Conservation (phyloP, 768 basidiomycete genomes). For the Psilocybe sp. region DNA sequence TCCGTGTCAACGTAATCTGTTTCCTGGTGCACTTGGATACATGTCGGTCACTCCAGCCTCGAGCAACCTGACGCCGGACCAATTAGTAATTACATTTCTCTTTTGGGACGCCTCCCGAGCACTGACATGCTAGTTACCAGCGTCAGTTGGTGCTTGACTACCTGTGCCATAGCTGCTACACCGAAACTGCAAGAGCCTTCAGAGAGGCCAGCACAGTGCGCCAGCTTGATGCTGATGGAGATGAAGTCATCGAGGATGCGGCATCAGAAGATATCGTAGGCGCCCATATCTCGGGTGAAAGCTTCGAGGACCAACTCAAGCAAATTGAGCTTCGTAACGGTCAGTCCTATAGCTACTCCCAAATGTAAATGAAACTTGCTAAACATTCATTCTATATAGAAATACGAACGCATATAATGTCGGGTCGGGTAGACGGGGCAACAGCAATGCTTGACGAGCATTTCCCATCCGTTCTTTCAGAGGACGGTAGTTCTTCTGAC, state of each 20-base stretch:
- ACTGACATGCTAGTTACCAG: conserved; percentile 31
- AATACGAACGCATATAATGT: conserved; percentile 66
- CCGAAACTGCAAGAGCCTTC: conserved; percentile 69
- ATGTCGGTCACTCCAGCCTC: conserved; percentile 18
- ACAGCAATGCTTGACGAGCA: conserved; percentile 61
- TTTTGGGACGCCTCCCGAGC: conserved; percentile 3
- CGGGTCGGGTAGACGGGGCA: conserved; percentile 74
- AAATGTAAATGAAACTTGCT: neutral
- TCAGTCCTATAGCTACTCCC: conserved; percentile 23
- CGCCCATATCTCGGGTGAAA: conserved; percentile 6
- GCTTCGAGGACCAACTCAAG: conserved; percentile 35
- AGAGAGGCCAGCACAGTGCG: conserved; percentile 57
- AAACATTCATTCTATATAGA: conserved; percentile 38
- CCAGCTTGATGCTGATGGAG: conserved; percentile 68
- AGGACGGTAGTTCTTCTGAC: conserved; percentile 1
- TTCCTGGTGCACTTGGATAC: neutral
- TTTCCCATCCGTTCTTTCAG: conserved; percentile 70
- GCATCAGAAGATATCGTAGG: conserved; percentile 10
- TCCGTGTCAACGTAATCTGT: conserved; percentile 4
- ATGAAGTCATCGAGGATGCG: conserved; percentile 46
- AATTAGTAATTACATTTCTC: conserved; percentile 34
- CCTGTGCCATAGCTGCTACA: conserved; percentile 70
- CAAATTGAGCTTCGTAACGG: conserved; percentile 54
- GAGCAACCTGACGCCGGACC: conserved; percentile 36
- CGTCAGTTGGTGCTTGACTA: conserved; percentile 73